Base-by-base conservation (phyloP, 352 stramenopile species). In the Globisporangium rhizosaccharum region DNA sequence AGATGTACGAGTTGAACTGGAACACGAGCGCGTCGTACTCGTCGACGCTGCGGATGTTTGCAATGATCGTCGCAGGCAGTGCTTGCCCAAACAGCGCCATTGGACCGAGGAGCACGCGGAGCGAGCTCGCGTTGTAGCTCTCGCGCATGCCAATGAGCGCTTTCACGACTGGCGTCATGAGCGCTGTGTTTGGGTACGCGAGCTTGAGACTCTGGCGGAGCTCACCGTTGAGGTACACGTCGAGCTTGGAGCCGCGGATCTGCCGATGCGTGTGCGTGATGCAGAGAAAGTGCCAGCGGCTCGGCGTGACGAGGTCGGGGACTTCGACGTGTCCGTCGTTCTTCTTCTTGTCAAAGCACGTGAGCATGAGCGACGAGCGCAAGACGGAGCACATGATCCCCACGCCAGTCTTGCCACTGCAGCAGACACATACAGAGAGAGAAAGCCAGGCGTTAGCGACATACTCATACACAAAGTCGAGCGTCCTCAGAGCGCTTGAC, bases 191-290 rank as follows among this genome's bases (percentile, higher is more conserved):
- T 1, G 84, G 84, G 54, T 94, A 94, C 39, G 76, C 75, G 41
- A 94, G 68, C 46, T 85, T 82, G 55, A 85, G 75, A 46, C 75
- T 89, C 47, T 94, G 84, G 10, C 77, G 71, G 57, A 90, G 53
- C 55, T 94, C 82, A 9, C 70, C 69, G 59, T 94, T 92, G 4
- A 92, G 51, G 48, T 87, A 94, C 18, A 94, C 73, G 52, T 94
- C 84, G 30, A 94, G 61, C 56, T 92, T 92, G 7, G 84, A 94
- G 46, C 84, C 82, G 23, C 84, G 82, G 48, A 94, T 84, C 63
- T 90, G 84, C 2, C 84, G 78, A 59, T 94, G 82, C n/a, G 80
- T 91, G 74, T 94, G 84, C 41, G 83, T 84, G 60, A 92, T 88
- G 55, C 72, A 90, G 37, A 94, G 61, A 56, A 91, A 92, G 57